phyloP scores from a whole-genome alignment of 1,284 basidiomycete genomes.

The Anthracocystis setariae region DNA sequence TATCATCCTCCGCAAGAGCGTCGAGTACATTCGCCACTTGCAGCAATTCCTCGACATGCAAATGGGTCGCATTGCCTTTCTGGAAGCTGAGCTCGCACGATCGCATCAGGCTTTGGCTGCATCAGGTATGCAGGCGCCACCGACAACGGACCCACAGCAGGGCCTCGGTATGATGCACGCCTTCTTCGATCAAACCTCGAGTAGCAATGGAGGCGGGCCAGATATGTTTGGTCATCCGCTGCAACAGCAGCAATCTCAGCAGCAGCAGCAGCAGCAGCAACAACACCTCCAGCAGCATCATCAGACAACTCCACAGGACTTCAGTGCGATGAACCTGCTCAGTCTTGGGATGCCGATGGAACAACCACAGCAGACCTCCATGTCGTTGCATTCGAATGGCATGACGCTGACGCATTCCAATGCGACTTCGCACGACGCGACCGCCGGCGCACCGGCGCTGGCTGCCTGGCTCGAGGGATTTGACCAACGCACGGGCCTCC shows the following conservation, averaged over 20 bases:
- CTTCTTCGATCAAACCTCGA: constrained; percentile 30
- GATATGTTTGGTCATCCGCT: constrained; percentile 17
- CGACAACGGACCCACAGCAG: constrained; percentile 44
- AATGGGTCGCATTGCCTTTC: constrained; percentile 54
- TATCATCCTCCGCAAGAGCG: constrained; percentile 65
- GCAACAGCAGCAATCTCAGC: constrained; percentile 31
- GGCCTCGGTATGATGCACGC: constrained; percentile 49
- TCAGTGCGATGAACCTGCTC: constrained; percentile 44
- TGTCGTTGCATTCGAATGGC: constrained; percentile 26
- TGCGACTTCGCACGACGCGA: constrained; percentile 16
- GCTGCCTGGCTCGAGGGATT: constrained; percentile 49
- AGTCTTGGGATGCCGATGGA: constrained; percentile 43
- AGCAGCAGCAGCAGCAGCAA: constrained; percentile 16
- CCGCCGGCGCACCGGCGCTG: constrained; percentile 25
- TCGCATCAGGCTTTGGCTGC: constrained; percentile 41
- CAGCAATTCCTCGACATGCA: constrained; percentile 65
- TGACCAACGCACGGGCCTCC: constrained; percentile 49
- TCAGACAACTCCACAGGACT: constrained; percentile 33
- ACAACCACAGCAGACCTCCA: constrained; percentile 10
- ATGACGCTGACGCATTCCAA: constrained; percentile 19
- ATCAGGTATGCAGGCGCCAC: constrained; percentile 46
- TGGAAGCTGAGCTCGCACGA: constrained; percentile 55
- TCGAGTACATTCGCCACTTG: constrained; percentile 65
- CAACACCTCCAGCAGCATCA: constrained; percentile 22
- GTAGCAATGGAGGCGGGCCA: background rate